A percentile compares a stretch with the other conserved stretches of the same genome.
phyloP scores from a whole-genome alignment of 305 asterid genomes.

The Fraxinus floribunda region DNA sequence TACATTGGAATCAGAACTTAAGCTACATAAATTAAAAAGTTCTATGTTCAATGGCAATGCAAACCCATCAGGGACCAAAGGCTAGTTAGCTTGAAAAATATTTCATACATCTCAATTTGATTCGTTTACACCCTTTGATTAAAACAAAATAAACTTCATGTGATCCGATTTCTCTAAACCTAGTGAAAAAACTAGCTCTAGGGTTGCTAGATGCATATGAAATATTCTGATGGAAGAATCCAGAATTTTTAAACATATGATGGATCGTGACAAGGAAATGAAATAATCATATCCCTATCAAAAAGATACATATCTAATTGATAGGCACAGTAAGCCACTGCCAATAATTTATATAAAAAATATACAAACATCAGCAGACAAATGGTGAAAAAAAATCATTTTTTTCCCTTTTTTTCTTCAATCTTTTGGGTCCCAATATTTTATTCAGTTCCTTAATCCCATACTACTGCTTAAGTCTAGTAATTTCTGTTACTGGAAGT shows the following conservation, averaged over 20 bases:
- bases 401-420: conserved; percentile 5
- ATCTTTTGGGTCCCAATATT: conserved; percentile 29
- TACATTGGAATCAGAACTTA: background rate
- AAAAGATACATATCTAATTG: conserved; percentile 33
- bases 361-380: conserved; percentile 15
- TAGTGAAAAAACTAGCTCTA: conserved; percentile 14
- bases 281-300: conserved; percentile 23
- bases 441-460: conserved; percentile 14
- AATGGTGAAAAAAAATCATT: background rate
- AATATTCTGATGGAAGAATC: conserved; percentile 23
- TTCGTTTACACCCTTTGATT: background rate
- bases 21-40: background rate
- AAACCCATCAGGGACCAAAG: background rate
- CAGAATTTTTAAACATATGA: conserved; percentile 30
- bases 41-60: background rate
- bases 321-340: conserved; percentile 40
- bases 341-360: conserved; percentile 25
- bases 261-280: conserved; percentile 20
- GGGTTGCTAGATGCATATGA: conserved; percentile 22
- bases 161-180: background rate
- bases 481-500: background rate
- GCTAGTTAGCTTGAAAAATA: background rate
- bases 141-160: background rate
- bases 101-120: background rate
- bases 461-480: background rate